phyloP scores from a whole-genome alignment of 345 rosid genomes.

The Pistacia atlantica region DNA sequence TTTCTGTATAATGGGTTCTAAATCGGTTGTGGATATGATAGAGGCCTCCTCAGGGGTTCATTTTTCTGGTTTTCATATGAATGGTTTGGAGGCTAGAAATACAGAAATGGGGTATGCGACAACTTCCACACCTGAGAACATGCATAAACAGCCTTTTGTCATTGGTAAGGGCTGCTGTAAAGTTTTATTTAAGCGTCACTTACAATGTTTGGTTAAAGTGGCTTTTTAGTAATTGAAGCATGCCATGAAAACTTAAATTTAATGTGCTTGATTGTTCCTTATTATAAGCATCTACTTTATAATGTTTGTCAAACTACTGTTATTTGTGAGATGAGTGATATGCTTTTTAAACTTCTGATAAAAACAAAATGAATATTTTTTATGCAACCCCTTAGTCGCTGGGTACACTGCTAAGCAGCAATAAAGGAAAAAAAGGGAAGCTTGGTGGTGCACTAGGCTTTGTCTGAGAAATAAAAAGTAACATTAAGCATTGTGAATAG shows the following conservation, averaged over 20 bases:
- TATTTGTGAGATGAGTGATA: neutral
- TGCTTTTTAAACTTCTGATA: neutral
- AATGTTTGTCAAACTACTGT: neutral
- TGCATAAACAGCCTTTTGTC: conserved; percentile 85
- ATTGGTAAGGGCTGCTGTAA: conserved; percentile 57
- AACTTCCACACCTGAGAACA: conserved; percentile 47
- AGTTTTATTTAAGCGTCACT: neutral
- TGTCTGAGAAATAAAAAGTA: neutral
- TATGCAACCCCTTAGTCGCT: no score
- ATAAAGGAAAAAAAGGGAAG: neutral
- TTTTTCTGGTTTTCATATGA: conserved; percentile 87
- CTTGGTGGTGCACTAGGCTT: neutral
- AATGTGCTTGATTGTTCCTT: neutral
- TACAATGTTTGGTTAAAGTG: neutral
- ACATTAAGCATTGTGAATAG: neutral
- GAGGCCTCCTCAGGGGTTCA: conserved; percentile 85
- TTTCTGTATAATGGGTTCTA: conserved; percentile 45
- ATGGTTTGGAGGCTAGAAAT: conserved; percentile 50
- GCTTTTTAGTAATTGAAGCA: neutral
- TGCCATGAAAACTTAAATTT: neutral
- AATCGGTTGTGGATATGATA: conserved; percentile 81
- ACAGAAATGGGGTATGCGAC: conserved; percentile 45
- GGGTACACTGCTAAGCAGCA: no score
- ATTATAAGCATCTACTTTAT: neutral
- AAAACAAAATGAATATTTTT: no score